These are phyloP conservation scores for Lanmaoa rubissima DNA, from an alignment of 768 basidiomycete species.

Conservation along the genomic window DNA sequence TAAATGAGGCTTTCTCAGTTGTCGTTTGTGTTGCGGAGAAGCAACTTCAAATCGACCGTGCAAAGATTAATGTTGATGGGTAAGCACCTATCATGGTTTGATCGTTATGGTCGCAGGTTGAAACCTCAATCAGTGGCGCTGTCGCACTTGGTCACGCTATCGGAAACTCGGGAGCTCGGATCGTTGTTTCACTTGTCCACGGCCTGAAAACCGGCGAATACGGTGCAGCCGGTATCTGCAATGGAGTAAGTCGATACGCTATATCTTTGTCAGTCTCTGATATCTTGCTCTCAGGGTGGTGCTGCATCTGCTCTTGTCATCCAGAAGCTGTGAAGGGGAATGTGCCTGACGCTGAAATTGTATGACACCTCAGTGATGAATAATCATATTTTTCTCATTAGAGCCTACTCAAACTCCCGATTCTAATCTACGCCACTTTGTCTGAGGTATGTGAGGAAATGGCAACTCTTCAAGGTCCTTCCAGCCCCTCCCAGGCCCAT, in stretches of 20 bases:
- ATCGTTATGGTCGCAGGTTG: conserved; percentile 4
- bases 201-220: conserved; percentile 91
- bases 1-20: conserved; percentile 98
- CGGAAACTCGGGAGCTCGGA: conserved; percentile 93
- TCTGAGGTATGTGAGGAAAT: conserved; percentile 17
- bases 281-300: conserved; percentile 60
- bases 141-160: conserved; percentile 96
- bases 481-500: neutral
- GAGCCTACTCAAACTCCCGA: conserved; percentile 2
- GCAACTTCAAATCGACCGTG: conserved; percentile 75
- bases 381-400: conserved; percentile 12
- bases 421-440: conserved; percentile 1
- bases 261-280: conserved; percentile 13
- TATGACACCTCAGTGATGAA: conserved; percentile 18
- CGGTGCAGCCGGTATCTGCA: conserved; percentile 95
- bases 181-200: conserved; percentile 90
- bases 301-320: conserved; percentile 90
- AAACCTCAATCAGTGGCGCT: conserved; percentile 66
- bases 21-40: conserved; percentile 92
- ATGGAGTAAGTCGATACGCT: conserved; percentile 65
- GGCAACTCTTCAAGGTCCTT: neutral
- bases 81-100: conserved; percentile 35
- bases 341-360: conserved; percentile 6
- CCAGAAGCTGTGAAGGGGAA: conserved; percentile 66
- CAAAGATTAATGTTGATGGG: conserved; percentile 91